Base-by-base conservation (phyloP, 2,329 filamentous ascomycete species). In the Erysiphe pulchra region DNA sequence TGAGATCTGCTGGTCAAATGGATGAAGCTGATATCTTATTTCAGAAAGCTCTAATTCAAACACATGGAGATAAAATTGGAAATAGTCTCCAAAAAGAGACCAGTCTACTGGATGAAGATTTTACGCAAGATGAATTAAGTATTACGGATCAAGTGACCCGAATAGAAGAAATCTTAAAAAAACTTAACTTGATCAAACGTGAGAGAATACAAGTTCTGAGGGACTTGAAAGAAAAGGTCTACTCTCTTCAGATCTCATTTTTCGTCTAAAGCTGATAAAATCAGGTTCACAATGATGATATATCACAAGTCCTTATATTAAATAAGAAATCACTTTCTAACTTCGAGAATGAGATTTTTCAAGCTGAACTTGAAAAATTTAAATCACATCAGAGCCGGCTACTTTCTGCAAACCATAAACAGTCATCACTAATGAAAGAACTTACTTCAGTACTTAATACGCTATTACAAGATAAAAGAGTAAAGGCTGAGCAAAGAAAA, bases 281-380 rank as follows among this genome's bases (percentile, higher is more conserved):
- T 10, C 45, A 94, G 87, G 79, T 87, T 45, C 87, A 92, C 62
- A 84, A 80, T 52, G 92, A 98, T 57, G 92, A 98, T 56, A 98
- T 98, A 51, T 94, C 86, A 5, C 90, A 93, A 57, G 86, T 95
- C 12, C 68, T 98, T 49, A 98, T 98, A 47, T 66, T 98, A 48
- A 98, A 98, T 68, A 95, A 95, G 60, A 98, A 95, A 62, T 80
- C 84, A 1, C 87, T 95, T 56, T 72, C 84, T 17, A 92, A 84
- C 56, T 87, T 90, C 55, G 90, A 98, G 60, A 77, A 70, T 12
- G 84, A 93, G 56, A 70, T 98, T 2, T 98, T 98, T 63, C 81
- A 94, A 59, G 77, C 84, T 14, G 90, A 98, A 61, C 69, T 98
- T n/a, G 87, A 95, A 62, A 98, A 98, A 60, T 98, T 94, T 63